Conservation (phyloP, 495 filamentous ascomycete genomes). For the Annulohypoxylon stygium region DNA sequence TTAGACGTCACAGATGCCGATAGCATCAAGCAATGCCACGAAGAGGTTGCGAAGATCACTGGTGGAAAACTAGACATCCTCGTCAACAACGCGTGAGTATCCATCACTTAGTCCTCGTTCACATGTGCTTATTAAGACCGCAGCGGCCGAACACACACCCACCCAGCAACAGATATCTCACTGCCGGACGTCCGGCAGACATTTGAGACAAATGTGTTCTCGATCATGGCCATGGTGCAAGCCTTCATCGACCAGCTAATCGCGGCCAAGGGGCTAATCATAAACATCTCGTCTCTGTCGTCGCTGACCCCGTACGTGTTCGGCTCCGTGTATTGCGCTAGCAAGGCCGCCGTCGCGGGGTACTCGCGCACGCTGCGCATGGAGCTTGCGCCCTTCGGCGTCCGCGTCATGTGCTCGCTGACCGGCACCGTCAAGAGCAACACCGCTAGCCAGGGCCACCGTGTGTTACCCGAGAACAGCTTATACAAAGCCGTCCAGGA, state of each 20-base stretch:
- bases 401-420: constrained; percentile 67
- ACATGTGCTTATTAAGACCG: constrained; percentile 2
- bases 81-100: constrained; percentile 73
- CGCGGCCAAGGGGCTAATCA: constrained; percentile 65
- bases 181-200: constrained; percentile 65
- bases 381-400: constrained; percentile 67
- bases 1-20: constrained; percentile 65
- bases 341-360: constrained; percentile 65
- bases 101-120: background rate
- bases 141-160: constrained; percentile 64
- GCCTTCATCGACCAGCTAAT: constrained; percentile 68
- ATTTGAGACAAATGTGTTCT: constrained; percentile 75
- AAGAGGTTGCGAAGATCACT: constrained; percentile 63
- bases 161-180: constrained; percentile 66
- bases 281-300: constrained; percentile 67
- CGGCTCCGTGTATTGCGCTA: constrained; percentile 65
- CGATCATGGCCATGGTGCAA: constrained; percentile 66
- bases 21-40: constrained; percentile 63
- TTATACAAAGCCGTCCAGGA: constrained; percentile 57
- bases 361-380: constrained; percentile 66
- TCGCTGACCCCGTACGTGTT: constrained; percentile 62
- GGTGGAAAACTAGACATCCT: constrained; percentile 72
- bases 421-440: constrained; percentile 64
- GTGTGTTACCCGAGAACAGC: constrained; percentile 55
- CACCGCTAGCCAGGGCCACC: constrained; percentile 56